Evolutionary conservation across 805 yeast species (phyloP).

Genomic region (Starmerella cellae): DNA sequence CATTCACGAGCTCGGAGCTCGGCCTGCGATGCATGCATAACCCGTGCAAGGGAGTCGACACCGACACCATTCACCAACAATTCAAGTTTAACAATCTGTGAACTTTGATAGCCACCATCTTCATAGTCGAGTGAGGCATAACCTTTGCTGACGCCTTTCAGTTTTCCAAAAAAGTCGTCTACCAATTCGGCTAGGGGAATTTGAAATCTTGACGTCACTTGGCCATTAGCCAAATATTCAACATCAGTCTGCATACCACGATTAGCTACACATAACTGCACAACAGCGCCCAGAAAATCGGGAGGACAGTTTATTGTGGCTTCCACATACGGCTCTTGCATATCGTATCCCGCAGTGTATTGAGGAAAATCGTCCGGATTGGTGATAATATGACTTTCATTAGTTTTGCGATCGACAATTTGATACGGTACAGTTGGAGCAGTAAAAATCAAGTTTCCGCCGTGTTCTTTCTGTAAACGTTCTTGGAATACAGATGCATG

Average conservation of each 20-base stretch:
- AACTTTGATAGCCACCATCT: conserved; percentile 70
- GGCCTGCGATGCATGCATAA: conserved; percentile 71
- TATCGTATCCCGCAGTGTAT: conserved; percentile 30
- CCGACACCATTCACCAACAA: conserved; percentile 77
- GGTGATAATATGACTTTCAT: conserved; percentile 50
- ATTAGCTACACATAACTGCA: conserved; percentile 69
- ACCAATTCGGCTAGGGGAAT: conserved; percentile 81
- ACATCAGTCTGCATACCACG: conserved; percentile 74
- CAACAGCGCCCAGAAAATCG: conserved; percentile 77
- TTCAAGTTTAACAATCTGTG: conserved; percentile 78
- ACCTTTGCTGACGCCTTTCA: conserved; percentile 81
- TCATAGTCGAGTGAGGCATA: conserved; percentile 92
- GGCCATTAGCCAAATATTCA: conserved; percentile 64
- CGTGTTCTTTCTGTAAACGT: conserved; percentile 83
- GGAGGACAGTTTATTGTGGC: conserved; percentile 84
- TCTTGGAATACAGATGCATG: conserved; percentile 94
- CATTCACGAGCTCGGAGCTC: conserved; percentile 63
- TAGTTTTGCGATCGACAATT: conserved; percentile 49
- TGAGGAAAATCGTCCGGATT: conserved; percentile 88
- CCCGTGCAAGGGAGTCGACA: conserved; percentile 84
- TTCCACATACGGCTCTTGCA: conserved; percentile 70
- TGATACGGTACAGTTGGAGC: conserved; percentile 94
- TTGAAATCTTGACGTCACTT: conserved; percentile 64
- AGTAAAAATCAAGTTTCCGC: conserved; percentile 79
- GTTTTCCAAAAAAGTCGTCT: conserved; percentile 88